Conservation (phyloP, 306 rosid species). For the Medicago lupulina region DNA sequence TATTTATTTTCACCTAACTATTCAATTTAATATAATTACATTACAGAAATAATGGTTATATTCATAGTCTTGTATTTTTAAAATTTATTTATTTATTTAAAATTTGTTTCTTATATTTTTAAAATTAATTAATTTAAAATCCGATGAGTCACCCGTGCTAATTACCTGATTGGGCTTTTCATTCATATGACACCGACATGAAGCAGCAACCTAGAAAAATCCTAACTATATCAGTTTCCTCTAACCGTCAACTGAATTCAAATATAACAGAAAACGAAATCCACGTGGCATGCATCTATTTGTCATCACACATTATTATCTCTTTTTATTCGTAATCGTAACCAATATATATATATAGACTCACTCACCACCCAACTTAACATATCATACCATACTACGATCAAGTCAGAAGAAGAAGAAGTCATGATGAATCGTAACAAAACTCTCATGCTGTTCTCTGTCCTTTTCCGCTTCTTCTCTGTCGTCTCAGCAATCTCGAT, state of each 20-base stretch:
- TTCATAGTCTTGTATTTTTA: too few relatives aligned
- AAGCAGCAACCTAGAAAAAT: too few relatives aligned
- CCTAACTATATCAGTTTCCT: background rate
- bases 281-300: background rate
- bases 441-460: slow-evolving; percentile 17
- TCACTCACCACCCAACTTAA: background rate
- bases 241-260: background rate
- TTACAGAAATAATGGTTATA: too few relatives aligned
- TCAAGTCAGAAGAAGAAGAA: background rate
- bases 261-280: background rate
- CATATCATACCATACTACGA: background rate
- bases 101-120: too few relatives aligned
- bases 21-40: too few relatives aligned
- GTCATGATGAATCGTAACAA: background rate
- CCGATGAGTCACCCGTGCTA: too few relatives aligned
- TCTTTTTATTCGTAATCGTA: background rate
- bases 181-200: too few relatives aligned
- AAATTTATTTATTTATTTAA: too few relatives aligned
- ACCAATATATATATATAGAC: background rate
- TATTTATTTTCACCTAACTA: too few relatives aligned
- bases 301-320: background rate
- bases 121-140: too few relatives aligned
- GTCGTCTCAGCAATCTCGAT: slow-evolving; percentile 27
- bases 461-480: slow-evolving; percentile 43
- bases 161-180: too few relatives aligned